Evolutionary conservation across 2,329 filamentous ascomycete species (phyloP), one percentile per base, ranked within the genome.

Genomic region (Metarhizium humberi): DNA sequence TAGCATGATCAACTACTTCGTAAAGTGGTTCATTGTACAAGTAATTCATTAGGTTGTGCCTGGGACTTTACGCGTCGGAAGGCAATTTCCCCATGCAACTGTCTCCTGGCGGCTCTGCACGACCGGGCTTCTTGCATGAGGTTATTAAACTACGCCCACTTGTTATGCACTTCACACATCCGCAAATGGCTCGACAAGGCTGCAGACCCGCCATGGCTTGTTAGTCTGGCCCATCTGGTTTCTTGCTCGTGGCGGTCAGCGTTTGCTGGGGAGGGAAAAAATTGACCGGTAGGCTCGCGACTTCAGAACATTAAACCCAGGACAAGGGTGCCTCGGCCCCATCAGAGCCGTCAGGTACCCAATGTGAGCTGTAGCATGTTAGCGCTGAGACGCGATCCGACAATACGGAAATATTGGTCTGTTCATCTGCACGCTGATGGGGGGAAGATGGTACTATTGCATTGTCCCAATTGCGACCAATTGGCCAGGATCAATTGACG

Each of bases 121-220:
- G 50, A 53, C 36, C 43, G 43, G 55, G 45, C 36, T 36, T 52
- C 34, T 34, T 57, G 57, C 56, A 58, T 56, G 53, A 54, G 43
- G 53, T 59, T 49, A 58, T 59, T 56, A 58, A 58, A 59, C 56
- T 48, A 7, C 51, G 42, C 8, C 55, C 58, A 52, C 58, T 56
- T 56, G 55, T 25, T 34, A 34, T 11, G 32, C 32, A 34, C 32
- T 34, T 34, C 32, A 47, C 18, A 7, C n/a, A 8, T 25, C 25
- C 18, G 0, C 50, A 61, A 67, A 58, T 50, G 51, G 51, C 51
- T 65, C 62, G 51, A 63, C 61, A 56, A 60, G 53, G n/a, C 32
- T 14, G 20, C 13, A n/a, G 42, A 34, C 49, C 53, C 53, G 53
- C 53, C 34, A 40, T 18, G 42, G 30, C 53, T 46, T 48, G 25